A percentile compares a stretch with the other conserved stretches of the same genome.
Evolutionary conservation across 2,329 filamentous ascomycete species (phyloP).

Genomic region (Sarocladium kiliense): DNA sequence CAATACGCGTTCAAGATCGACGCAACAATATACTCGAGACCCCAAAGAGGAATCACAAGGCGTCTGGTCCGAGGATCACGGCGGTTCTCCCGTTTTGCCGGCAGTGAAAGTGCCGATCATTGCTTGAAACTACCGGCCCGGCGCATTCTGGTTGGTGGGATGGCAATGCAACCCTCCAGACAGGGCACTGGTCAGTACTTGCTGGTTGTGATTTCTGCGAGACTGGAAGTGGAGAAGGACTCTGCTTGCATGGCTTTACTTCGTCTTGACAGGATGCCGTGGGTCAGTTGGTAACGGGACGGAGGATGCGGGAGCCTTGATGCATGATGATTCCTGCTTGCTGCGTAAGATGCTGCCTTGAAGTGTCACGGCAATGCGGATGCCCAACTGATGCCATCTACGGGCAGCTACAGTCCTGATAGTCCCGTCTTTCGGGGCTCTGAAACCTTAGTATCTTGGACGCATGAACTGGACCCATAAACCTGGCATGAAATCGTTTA

Average conservation of each 20-base stretch:
- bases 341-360: too few species aligned
- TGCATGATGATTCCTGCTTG: too few species aligned
- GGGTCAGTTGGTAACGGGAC: neutral
- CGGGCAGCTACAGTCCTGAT: too few species aligned
- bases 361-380: too few species aligned
- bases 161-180: neutral
- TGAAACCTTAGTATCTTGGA: neutral
- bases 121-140: constrained; percentile 8
- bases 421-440: too few species aligned
- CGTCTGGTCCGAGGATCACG: neutral
- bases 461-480: neutral
- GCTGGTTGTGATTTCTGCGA: neutral
- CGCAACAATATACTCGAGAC: constrained; percentile 4
- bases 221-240: neutral
- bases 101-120: constrained; percentile 4
- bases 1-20: neutral
- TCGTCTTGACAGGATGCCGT: neutral
- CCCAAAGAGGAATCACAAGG: neutral
- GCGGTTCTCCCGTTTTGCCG: constrained; percentile 3
- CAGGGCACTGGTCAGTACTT: neutral
- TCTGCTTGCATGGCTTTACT: neutral
- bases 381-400: too few species aligned
- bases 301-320: too few species aligned
- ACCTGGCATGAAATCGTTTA: neutral
- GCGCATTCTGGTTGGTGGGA: constrained; percentile 6